Base-by-base conservation (phyloP, 345 rosid genomes). In the Excoecaria cochinchinensis region DNA sequence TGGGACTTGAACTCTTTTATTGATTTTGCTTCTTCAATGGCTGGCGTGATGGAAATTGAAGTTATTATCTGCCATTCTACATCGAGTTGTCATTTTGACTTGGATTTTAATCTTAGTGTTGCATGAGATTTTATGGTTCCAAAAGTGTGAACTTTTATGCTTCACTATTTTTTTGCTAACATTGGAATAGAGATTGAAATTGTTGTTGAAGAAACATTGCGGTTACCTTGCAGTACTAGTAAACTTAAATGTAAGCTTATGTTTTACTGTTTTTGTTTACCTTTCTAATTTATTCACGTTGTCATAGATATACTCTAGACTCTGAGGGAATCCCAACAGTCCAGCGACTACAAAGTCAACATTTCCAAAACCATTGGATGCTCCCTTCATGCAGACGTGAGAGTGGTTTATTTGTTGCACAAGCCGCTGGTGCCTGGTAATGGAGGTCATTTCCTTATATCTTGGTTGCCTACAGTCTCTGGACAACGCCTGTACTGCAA, bases 31-130 rank as follows among this genome's bases (percentile, higher is more conserved):
- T 95, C 98, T 70, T 98, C 99, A 52, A 56, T 95, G 93, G 98
- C 93, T 89, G 98, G n/a, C n/a, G 97, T 36, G 99, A 95, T 87
- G 99, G 99, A 74, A 98, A 95, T 85, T 98, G 98, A 87, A 95
- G 99, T 98, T 93, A 66, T 89, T 72, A 44, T 51, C 57, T 50
- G 24, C 31, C 17, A 8, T 57, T 53, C 74, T 68, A 59, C 39
- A 59, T 24, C 11, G 11, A 59, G 48, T 44, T 44, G 10, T 44
- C 48, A 65, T 65, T n/a, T 22, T 21, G 62, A 69, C 36, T 3
- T 44, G 10, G 8, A 44, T 44, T 44, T 44, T 10, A 44, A 44
- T 44, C 10, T 44, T 6, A 44, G 48, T 5, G 48, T 44, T 44
- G 8, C 9, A 44, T 44, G 48, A 44, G 10, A 44, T 44, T 44